Conservation (phyloP, 2,329 filamentous ascomycete species). For the Colletotrichum eremochloae region DNA sequence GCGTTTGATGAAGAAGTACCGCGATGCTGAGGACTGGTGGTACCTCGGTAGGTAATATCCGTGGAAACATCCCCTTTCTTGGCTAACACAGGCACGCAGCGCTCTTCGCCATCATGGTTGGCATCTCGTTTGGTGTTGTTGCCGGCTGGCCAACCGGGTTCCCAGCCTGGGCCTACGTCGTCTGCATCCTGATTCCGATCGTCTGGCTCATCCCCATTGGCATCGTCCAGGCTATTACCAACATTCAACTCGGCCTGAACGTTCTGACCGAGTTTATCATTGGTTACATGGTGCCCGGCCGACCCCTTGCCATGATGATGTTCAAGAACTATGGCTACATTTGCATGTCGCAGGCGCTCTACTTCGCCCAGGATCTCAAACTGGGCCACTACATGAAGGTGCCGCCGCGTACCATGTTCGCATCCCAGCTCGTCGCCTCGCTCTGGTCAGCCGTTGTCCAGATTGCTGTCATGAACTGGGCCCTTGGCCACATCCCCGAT, state of each 20-base stretch:
- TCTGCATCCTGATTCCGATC: conserved; percentile 69
- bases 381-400: conserved; percentile 78
- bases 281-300: conserved; percentile 79
- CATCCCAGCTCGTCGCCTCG: conserved; percentile 70
- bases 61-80: neutral
- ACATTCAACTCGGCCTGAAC: conserved; percentile 75
- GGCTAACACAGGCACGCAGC: conserved; percentile 44
- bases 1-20: conserved; percentile 73
- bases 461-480: conserved; percentile 76
- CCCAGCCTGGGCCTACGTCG: conserved; percentile 69
- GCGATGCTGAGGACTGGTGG: conserved; percentile 72
- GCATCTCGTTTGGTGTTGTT: conserved; percentile 67
- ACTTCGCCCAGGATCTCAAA: conserved; percentile 76
- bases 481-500: conserved; percentile 70
- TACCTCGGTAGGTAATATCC: conserved; percentile 60
- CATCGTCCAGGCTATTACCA: conserved; percentile 72
- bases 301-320: conserved; percentile 81
- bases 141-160: conserved; percentile 69
- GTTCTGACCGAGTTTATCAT: conserved; percentile 81
- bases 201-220: conserved; percentile 73
- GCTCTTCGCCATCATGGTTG: conserved; percentile 67
- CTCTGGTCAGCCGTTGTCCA: conserved; percentile 74
- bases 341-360: conserved; percentile 74
- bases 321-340: conserved; percentile 83
- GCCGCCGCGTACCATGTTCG: conserved; percentile 73